Evolutionary conservation across 176 grass and related monocot species (phyloP).

Genomic region (Lolium perenne): DNA sequence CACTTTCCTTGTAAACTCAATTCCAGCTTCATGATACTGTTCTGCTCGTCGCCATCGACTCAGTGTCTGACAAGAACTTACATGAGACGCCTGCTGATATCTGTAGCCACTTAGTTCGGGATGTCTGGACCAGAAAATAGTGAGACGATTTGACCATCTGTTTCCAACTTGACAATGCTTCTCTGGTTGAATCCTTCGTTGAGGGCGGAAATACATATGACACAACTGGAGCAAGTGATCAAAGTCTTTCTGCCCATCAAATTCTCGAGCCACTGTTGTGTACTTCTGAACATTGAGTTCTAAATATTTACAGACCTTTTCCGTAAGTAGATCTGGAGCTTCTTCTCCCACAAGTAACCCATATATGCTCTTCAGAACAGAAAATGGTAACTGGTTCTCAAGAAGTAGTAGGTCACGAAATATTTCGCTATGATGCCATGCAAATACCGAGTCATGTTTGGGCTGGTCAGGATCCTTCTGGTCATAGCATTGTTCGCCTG

Average conservation of each 20-base stretch:
- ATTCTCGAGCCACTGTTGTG: background rate
- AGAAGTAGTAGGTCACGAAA: background rate
- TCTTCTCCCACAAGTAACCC: background rate
- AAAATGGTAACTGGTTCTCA: constrained; percentile 6
- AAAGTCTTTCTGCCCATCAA: constrained; percentile 1
- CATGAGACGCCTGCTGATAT: background rate
- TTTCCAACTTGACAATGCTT: background rate
- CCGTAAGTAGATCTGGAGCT: background rate
- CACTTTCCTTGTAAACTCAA: constrained; percentile 37
- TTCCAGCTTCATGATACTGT: constrained; percentile 41
- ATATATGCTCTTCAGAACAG: background rate
- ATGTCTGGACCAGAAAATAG: background rate
- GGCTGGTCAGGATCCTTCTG: background rate
- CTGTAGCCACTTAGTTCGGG: background rate
- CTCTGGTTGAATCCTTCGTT: background rate
- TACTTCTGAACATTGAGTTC: constrained; percentile 5
- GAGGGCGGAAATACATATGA: constrained; percentile 21
- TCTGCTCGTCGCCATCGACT: constrained; percentile 17
- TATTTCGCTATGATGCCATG: background rate
- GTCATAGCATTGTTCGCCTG: background rate
- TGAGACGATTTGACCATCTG: background rate
- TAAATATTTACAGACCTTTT: background rate
- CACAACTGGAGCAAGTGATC: constrained; percentile 4
- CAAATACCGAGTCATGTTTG: background rate
- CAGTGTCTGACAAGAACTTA: background rate